Base-by-base conservation (phyloP, 345 rosid species). In the Gossypium sturtianum region DNA sequence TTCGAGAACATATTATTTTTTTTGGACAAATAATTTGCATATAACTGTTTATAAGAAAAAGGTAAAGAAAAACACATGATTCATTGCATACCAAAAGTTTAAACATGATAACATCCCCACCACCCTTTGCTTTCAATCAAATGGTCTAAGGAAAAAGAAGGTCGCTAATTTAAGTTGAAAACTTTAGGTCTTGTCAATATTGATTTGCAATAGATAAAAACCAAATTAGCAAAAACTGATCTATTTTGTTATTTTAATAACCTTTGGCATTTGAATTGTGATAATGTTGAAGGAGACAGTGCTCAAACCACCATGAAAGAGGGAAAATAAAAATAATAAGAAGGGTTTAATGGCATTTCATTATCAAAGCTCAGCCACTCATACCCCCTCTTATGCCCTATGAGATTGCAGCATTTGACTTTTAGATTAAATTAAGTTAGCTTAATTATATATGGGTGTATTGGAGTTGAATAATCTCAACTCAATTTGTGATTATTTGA, bases 351-450 rank as follows among this genome's bases (percentile, higher is more conserved):
- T 53, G 57, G 20, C 22, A 53, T 51, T 63, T 3, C 0, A 60
- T 70, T 0, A 47, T 70, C 66, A 74, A 71, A 73, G 45, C 56
- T 27, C 44, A 63, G 52, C 76, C 76, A 70, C 71, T 48, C 22
- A 47, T 0, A 1, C 7, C 20, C 45, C 59, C 60, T 5, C 27
- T 22, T 1, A 52, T 34, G 49, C n/a, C 41, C 20, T 12, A 19
- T 53, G 45, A 76, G 72, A 1, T 62, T 59, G 64, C 64, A 59
- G 63, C 47, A 63, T 41, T 75, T 71, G 79, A 82, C 81, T 78
- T 62, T 66, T 52, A 73, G 62, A 71, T 1, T 53, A 10, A 29
- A 41, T 27, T 12, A 51, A 48, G 22, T 38, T 13, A 60, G 22
- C 38, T 20, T 56, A 67, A 23, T 67, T 16, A 12, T 12, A 54